These are phyloP conservation scores for Penicillium sp. DNA, from an alignment of 2,329 filamentous ascomycete genomes.

Conservation along the genomic window DNA sequence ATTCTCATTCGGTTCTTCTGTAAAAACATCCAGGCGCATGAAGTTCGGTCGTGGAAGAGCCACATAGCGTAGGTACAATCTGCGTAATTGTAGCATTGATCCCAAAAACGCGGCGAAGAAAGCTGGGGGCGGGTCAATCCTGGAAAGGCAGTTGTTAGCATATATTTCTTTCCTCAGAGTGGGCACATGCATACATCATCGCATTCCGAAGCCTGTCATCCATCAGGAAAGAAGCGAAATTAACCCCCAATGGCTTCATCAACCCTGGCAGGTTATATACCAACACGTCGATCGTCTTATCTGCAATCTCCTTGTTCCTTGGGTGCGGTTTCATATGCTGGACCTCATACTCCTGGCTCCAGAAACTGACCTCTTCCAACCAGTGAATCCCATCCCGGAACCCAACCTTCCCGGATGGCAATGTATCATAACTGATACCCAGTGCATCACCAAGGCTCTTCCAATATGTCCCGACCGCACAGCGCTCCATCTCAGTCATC, in stretches of 20 bases:
- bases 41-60: conserved; percentile 57
- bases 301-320: conserved; percentile 55
- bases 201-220: conserved; percentile 62
- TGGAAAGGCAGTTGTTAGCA: conserved; percentile 7
- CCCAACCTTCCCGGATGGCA: conserved; percentile 42
- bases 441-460: conserved; percentile 70
- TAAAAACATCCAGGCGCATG: conserved; percentile 42
- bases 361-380: conserved; percentile 50
- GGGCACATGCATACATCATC: conserved; percentile 58
- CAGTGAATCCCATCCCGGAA: conserved; percentile 55
- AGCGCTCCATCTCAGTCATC: conserved; percentile 66
- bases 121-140: conserved; percentile 38
- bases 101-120: conserved; percentile 43
- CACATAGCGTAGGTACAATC: conserved; percentile 58
- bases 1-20: conserved; percentile 53
- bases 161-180: neutral
- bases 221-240: conserved; percentile 60
- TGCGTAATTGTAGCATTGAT: conserved; percentile 52
- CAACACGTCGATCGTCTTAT: conserved; percentile 62
- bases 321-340: conserved; percentile 57
- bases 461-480: conserved; percentile 69
- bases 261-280: conserved; percentile 54
- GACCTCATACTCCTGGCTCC: conserved; percentile 60
- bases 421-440: conserved; percentile 55
- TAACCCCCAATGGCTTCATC: conserved; percentile 48